A percentile compares a stretch with the other conserved stretches of the same genome.
phyloP scores from a whole-genome alignment of 371 early-diverging fungal species.

The Thermomucor indicae-seudaticae region DNA sequence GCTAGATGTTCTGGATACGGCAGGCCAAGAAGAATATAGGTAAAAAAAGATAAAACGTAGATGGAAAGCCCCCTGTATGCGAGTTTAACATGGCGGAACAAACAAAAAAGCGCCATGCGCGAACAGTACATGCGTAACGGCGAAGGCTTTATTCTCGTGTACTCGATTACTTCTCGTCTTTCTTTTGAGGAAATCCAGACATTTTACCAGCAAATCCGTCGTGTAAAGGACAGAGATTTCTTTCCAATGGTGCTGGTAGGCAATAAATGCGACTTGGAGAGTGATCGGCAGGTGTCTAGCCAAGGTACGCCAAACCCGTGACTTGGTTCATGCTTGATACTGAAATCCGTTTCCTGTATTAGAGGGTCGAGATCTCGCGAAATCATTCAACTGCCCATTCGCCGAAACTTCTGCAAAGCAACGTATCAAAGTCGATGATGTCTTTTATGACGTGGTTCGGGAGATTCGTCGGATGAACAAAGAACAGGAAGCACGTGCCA shows the following conservation, averaged over 20 bases:
- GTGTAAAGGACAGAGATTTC: slow-evolving; percentile 75
- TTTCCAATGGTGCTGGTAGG: slow-evolving; percentile 83
- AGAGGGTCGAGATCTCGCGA: slow-evolving; percentile 85
- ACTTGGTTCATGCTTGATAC: neutral
- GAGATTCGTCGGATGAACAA: slow-evolving; percentile 77
- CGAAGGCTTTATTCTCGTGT: slow-evolving; percentile 43
- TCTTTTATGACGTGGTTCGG: slow-evolving; percentile 86
- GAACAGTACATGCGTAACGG: slow-evolving; percentile 82
- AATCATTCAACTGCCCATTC: slow-evolving; percentile 72
- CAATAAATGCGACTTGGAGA: slow-evolving; percentile 85
- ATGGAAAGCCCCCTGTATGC: too few species aligned
- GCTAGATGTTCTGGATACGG: slow-evolving; percentile 80
- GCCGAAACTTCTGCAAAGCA: slow-evolving; percentile 92
- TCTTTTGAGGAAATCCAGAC: slow-evolving; percentile 67
- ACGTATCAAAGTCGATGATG: slow-evolving; percentile 87
- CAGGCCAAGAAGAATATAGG: slow-evolving; percentile 89
- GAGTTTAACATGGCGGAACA: too few species aligned
- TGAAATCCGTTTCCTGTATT: neutral
- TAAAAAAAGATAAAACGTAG: too few species aligned
- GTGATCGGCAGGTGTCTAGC: slow-evolving; percentile 72
- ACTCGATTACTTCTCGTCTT: slow-evolving; percentile 56
- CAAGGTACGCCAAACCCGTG: slow-evolving; percentile 45
- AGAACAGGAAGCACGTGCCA: slow-evolving; percentile 20
- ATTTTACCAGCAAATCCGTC: slow-evolving; percentile 59
- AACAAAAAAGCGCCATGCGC: slow-evolving; percentile 70